phyloP scores from a whole-genome alignment of 2,329 filamentous ascomycete species.

The Sporothrix euskadiensis region DNA sequence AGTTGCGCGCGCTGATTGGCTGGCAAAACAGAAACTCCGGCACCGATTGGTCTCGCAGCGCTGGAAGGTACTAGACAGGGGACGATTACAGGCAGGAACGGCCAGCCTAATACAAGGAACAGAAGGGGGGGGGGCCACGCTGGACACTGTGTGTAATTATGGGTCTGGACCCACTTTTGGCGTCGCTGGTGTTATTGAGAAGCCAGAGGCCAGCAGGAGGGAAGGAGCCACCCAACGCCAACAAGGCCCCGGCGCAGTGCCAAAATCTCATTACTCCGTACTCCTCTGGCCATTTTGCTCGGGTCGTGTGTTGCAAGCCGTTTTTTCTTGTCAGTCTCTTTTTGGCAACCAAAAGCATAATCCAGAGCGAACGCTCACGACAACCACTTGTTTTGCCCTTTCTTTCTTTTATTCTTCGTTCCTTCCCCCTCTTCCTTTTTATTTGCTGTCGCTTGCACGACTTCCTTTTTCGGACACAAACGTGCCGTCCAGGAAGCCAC shows the following conservation, averaged over 20 bases:
- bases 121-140: not conserved
- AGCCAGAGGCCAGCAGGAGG: conserved; percentile 9
- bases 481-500: conserved; percentile 2
- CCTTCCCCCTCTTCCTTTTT: not conserved
- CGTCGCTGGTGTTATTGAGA: conserved; percentile 36
- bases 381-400: not conserved
- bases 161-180: conserved; percentile 24
- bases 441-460: not conserved
- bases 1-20: conserved; percentile 29
- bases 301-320: conserved; percentile 23
- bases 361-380: not conserved
- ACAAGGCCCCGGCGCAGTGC: conserved; percentile 27
- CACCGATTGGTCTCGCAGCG: conserved; percentile 20
- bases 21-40: conserved; percentile 32
- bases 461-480: not conserved
- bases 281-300: conserved; percentile 21
- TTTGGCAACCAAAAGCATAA: conserved; percentile 16
- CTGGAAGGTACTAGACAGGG: not conserved
- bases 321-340: conserved; percentile 23
- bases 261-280: conserved; percentile 21
- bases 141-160: conserved; percentile 10
- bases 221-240: conserved; percentile 10
- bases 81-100: conserved; percentile 16
- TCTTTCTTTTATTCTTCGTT: not conserved
- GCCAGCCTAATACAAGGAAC: not conserved